These are phyloP conservation scores for Ophidiomyces ophidiicola DNA, from an alignment of 2,329 filamentous ascomycete species.

Conservation along the genomic window DNA sequence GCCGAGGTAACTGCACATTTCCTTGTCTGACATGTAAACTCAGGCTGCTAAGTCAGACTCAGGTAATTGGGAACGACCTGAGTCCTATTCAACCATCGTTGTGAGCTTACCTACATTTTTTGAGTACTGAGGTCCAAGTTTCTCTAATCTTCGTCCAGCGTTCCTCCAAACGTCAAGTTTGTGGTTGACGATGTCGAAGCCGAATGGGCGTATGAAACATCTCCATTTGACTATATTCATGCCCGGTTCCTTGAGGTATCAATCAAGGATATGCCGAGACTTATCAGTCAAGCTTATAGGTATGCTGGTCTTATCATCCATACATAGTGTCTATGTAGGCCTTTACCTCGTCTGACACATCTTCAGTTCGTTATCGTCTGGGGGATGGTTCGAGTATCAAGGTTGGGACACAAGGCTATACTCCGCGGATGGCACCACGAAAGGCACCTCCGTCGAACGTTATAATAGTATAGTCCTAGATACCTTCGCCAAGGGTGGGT, in stretches of 20 bases:
- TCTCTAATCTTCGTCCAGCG: conserved; percentile 16
- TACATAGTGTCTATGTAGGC: neutral
- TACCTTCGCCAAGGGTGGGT: conserved; percentile 5
- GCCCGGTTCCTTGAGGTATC: conserved; percentile 46
- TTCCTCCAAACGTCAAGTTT: conserved; percentile 46
- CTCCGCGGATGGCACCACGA: conserved; percentile 22
- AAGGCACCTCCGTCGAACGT: conserved; percentile 5
- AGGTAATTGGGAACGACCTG: conserved; percentile 23
- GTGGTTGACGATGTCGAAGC: conserved; percentile 48
- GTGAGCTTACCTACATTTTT: conserved; percentile 20
- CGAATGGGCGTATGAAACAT: conserved; percentile 43
- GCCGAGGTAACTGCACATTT: conserved; percentile 15
- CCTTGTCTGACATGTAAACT: neutral
- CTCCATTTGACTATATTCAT: conserved; percentile 51
- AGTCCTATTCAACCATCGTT: conserved; percentile 17
- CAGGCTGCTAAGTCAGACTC: conserved; percentile 1
- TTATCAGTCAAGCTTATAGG: conserved; percentile 40
- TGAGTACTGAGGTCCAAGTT: neutral
- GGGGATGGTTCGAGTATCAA: conserved; percentile 33
- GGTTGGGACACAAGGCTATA: conserved; percentile 24
- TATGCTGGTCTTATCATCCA: conserved; percentile 18
- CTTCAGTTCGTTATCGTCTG: conserved; percentile 23
- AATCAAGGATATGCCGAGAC: conserved; percentile 43
- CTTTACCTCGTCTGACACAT: neutral
- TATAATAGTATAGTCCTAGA: conserved; percentile 4